phyloP scores from a whole-genome alignment of 305 asterid genomes.

The Fraxinus sp. region DNA sequence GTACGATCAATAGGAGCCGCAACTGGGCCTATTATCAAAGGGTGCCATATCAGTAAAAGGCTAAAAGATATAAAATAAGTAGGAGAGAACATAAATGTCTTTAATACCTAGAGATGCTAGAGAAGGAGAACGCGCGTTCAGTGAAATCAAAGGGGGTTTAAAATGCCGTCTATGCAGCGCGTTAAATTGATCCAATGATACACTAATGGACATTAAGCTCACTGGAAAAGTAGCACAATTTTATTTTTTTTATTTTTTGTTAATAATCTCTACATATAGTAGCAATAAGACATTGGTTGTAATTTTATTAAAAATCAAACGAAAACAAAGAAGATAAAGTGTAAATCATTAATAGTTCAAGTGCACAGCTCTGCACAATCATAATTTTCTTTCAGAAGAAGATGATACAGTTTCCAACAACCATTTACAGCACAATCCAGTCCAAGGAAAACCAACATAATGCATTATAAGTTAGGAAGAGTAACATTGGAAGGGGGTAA shows the following conservation, averaged over 20 bases:
- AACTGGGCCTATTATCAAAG: slow-evolving; percentile 44
- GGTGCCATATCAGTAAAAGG: slow-evolving; percentile 33
- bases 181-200: slow-evolving; percentile 41
- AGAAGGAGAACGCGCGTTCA: slow-evolving; percentile 60
- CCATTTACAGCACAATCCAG: neutral
- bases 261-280: slow-evolving; percentile 8
- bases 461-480: neutral
- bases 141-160: slow-evolving; percentile 33
- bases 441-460: neutral
- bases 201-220: slow-evolving; percentile 40
- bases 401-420: neutral
- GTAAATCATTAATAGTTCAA: neutral
- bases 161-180: slow-evolving; percentile 38
- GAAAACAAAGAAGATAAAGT: neutral
- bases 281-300: neutral
- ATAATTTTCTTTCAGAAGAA: neutral
- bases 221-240: slow-evolving; percentile 42
- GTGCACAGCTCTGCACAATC: neutral
- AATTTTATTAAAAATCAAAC: neutral
- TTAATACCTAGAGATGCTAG: slow-evolving; percentile 57
- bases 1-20: slow-evolving; percentile 45
- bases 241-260: neutral
- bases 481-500: neutral
- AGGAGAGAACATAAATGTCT: slow-evolving; percentile 7
- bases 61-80: neutral